phyloP scores from a whole-genome alignment of 257 asterid genomes.

The Lavandula angustifolia region DNA sequence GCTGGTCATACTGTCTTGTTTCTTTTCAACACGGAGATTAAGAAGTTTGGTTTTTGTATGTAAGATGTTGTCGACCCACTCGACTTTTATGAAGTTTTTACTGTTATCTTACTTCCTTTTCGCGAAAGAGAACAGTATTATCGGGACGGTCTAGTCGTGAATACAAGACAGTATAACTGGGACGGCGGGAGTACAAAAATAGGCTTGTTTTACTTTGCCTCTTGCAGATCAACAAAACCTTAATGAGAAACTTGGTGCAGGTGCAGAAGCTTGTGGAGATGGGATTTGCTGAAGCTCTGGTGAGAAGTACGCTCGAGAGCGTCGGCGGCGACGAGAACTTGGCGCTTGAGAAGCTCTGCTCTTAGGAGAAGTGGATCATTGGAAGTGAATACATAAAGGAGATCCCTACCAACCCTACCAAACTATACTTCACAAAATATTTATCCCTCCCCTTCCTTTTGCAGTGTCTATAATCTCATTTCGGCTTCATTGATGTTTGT shows the following conservation, averaged over 20 bases:
- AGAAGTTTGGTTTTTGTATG: too few species aligned
- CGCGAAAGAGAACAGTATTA: too few species aligned
- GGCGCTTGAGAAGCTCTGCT: slow-evolving; percentile 97
- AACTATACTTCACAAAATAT: background rate
- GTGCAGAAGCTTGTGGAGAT: slow-evolving; percentile 91
- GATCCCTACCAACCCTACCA: background rate
- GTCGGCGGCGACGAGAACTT: slow-evolving; percentile 86
- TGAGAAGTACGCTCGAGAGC: slow-evolving; percentile 66
- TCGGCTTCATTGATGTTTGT: background rate
- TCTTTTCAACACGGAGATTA: too few species aligned
- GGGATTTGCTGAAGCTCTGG: slow-evolving; percentile 85
- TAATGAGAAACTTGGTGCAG: slow-evolving; percentile 34
- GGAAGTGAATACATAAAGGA: slow-evolving; percentile 20
- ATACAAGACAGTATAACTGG: too few species aligned
- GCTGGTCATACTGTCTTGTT: too few species aligned
- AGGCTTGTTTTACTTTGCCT: background rate
- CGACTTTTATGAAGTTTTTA: too few species aligned
- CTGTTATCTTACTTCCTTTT: too few species aligned
- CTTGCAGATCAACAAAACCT: background rate
- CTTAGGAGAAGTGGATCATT: slow-evolving; percentile 9
- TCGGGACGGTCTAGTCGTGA: too few species aligned
- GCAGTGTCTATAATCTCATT: background rate
- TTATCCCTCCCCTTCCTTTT: background rate
- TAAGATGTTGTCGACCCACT: too few species aligned
- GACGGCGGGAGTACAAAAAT: too few species aligned